Conservation (phyloP, 495 filamentous ascomycete genomes). For the Achaetomiella virescens region DNA sequence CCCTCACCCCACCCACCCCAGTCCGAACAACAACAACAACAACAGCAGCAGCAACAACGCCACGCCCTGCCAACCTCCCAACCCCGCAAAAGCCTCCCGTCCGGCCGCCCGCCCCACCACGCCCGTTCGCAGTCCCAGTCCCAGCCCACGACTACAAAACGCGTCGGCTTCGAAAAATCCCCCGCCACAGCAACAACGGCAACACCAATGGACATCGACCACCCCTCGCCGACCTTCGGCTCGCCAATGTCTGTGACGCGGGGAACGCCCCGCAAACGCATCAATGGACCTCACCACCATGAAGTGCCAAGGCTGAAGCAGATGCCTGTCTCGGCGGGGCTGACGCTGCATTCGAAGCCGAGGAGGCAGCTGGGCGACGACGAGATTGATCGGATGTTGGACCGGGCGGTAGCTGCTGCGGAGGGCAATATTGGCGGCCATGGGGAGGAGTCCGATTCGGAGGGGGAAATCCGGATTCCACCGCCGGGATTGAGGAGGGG, state of each 20-base stretch:
- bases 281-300: background rate
- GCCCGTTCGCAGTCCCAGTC: conserved; percentile 28
- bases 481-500: conserved; percentile 17
- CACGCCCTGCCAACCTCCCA: conserved; percentile 39
- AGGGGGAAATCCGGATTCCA: conserved; percentile 44
- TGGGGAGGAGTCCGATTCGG: conserved; percentile 42
- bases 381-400: conserved; percentile 45
- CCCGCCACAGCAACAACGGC: conserved; percentile 27
- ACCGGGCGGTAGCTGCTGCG: conserved; percentile 34
- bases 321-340: conserved; percentile 36
- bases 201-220: conserved; percentile 36
- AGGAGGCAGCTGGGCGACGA: conserved; percentile 35
- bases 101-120: conserved; percentile 35
- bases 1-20: conserved; percentile 8
- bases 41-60: conserved; percentile 26
- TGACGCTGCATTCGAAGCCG: conserved; percentile 29
- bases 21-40: no score
- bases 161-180: conserved; percentile 44
- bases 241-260: conserved; percentile 28
- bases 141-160: conserved; percentile 27
- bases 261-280: conserved; percentile 37
- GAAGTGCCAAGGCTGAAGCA: conserved; percentile 19
- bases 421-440: no score
- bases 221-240: conserved; percentile 24
- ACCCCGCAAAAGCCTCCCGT: conserved; percentile 41